These are phyloP conservation scores for Vigna trinervia DNA, from an alignment of 306 rosid species.

Conservation along the genomic window DNA sequence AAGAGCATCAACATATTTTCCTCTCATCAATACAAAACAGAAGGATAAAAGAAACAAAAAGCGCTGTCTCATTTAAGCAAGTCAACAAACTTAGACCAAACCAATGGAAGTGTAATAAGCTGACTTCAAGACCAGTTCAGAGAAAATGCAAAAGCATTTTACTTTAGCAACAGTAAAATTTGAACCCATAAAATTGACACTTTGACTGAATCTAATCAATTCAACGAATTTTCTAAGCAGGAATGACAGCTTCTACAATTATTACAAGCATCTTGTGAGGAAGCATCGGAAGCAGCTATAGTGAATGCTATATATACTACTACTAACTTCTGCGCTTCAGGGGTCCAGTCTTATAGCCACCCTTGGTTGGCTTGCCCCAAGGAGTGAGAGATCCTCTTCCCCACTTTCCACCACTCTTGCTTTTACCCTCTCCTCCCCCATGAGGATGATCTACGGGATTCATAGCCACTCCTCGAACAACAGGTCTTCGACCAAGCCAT, in stretches of 20 bases:
- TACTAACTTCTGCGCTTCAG: slow-evolving; percentile 60
- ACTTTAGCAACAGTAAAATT: slow-evolving; percentile 1
- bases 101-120: too few species aligned
- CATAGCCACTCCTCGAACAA: slow-evolving; percentile 92
- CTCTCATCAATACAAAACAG: too few species aligned
- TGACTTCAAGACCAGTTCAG: background rate
- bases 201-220: slow-evolving; percentile 18
- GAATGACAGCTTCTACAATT: slow-evolving; percentile 36
- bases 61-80: too few species aligned
- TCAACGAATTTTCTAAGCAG: slow-evolving; percentile 27
- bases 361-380: slow-evolving; percentile 88
- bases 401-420: slow-evolving; percentile 71
- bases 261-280: slow-evolving; percentile 29
- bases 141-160: background rate
- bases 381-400: slow-evolving; percentile 73
- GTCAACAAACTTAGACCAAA: too few species aligned
- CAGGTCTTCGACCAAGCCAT: slow-evolving; percentile 81
- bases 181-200: slow-evolving; percentile 37
- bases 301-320: slow-evolving; percentile 1
- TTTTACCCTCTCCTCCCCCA: slow-evolving; percentile 90
- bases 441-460: slow-evolving; percentile 87
- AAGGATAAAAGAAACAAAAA: too few species aligned
- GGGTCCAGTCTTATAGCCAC: slow-evolving; percentile 83
- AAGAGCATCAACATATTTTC: too few species aligned
- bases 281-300: slow-evolving; percentile 30